Base-by-base conservation (phyloP, 2,329 filamentous ascomycete species). In the Pyrenochaeta sp. region DNA sequence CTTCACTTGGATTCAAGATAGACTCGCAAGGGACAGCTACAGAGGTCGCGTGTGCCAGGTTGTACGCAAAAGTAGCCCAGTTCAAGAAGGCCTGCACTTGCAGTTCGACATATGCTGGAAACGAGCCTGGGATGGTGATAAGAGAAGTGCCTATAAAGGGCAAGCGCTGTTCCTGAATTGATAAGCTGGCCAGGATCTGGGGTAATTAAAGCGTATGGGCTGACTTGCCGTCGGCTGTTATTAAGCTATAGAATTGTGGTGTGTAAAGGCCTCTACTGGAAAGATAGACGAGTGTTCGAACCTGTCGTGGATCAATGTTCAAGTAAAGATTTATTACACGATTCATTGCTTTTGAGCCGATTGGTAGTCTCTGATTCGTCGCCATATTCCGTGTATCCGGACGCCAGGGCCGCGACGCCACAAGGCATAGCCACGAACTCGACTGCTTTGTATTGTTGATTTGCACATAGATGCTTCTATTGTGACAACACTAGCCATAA, bases 351-450 rank as follows among this genome's bases (percentile, higher is more conserved):
- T 51, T 50, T 58, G 49, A 48, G 41, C 56, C 59, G 37, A 49
- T 56, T 48, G 35, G 30, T 47, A 21, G 45, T 35, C 31, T 47
- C 40, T 63, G 58, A 68, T 67, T 68, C 56, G 63, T 48, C 23
- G 4, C 14, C 17, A 30, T 54, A 49, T 52, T 54, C 66, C 66
- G 66, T 45, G 49, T 64, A 62, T 43, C 68, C 66, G 68, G 61
- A 58, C 60, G 52, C 62, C 54, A 55, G 53, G 56, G 33, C 35
- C n/a, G 7, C 21, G 4, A 36, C 39, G 41, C 42, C 36, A 43
- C 44, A 29, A n/a, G 15, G 30, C 37, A 18, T 45, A 21, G 44
- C 45, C 37, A 53, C 27, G 21, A 2, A 17, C 15, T 48, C 47
- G 45, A 32, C 15, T 33, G 33, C 37, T 42, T 18, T 32, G 44